Base-by-base conservation (phyloP, 2,329 filamentous ascomycete species). In the Zasmidium angulare region DNA sequence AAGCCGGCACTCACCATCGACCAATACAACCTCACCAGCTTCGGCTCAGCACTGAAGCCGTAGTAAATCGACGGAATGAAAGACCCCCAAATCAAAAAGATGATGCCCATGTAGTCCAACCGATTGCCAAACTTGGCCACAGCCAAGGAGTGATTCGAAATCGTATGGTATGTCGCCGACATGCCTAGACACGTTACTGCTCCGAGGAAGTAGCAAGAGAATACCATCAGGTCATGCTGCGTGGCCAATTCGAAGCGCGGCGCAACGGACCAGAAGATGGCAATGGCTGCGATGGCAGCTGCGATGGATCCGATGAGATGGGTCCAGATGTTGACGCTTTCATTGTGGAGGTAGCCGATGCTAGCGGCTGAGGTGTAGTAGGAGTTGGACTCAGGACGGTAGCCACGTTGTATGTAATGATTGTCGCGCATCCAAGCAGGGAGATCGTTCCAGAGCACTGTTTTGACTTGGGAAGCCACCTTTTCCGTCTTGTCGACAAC, bases 51-150 rank as follows among this genome's bases (percentile, higher is more conserved):
- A 69, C 85, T 90, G 73, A 96, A 91, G 2, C 89, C 92, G 74
- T 96, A 96, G 75, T 91, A 95, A 60, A 99, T 76, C 52, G 90
- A 89, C 1, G 95, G 93, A 49, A 98, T 85, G 71, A 93, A 96
- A 72, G 89, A 93, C 6, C 95, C 95, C 66, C 93, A 90, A 60
- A 98, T 98, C 66, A 99, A 79, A 51, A 88, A 85, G 26, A 98
- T 90, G 67, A 99, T 99, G 6, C 95, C 95, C 3, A 93, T 85
- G 73, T 99, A 98, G 73, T 99, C 95, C 58, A 98, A 79, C 74
- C 96, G 91, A 74, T 98, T 98, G 11, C 93, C 93, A 80, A 91
- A 90, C 62, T 85, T 87, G 1, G 89, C 87, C 14, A 97, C 90
- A 1, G 77, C 76, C 40, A 86, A 84, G 19, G 90, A 95, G 75